Evolutionary conservation across 495 filamentous ascomycete species (phyloP), one percentile per base, ranked within the genome.

Genomic region (Recurvomyces mirabilis): DNA sequence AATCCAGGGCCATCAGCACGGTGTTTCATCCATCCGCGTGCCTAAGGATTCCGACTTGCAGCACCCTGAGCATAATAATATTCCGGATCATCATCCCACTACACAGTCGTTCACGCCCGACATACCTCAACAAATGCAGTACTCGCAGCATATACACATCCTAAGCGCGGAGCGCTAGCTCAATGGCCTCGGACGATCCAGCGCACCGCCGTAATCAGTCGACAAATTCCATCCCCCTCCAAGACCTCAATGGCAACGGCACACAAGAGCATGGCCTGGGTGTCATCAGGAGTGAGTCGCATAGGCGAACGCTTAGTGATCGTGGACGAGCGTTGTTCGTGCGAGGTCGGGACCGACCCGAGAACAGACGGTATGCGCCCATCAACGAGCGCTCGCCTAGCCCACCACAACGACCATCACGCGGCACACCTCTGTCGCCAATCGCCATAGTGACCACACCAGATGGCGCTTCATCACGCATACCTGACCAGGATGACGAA

Each of bases 201-300:
- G 66, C 64, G 51, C 62, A 69, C 57, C 63, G 67, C 50, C 62
- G 70, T 49, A 57, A 67, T 40, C 57, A 68, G 22, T 56, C 68
- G 46, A 60, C 74, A 24, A 65, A 73, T 38, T 81, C 85, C 47
- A 81, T 94, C 63, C 86, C 88, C 36, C 68, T 95, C 37, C 81
- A 82, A 60, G 79, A 93, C 60, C 77, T 94, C 37, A 76, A 78
- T 19, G 31, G 46, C 37, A 33, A 46, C 23, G 71, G 75, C 41
- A 65, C 72, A 25, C 70, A 75, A 34, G 73, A 72, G 29, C 38
- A 39, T 4, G 38, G 25, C 29, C 21, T 35, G 46, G 65, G 69
- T 14, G 53, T 57, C 40, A 41, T 47, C 34, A 60, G 55, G 32
- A 46, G 44, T 32, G 53, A 48, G 47, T 50, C 47, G 39, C 59